phyloP scores from a whole-genome alignment of 139 green algal genomes.

The Picochlorum costavermella region DNA sequence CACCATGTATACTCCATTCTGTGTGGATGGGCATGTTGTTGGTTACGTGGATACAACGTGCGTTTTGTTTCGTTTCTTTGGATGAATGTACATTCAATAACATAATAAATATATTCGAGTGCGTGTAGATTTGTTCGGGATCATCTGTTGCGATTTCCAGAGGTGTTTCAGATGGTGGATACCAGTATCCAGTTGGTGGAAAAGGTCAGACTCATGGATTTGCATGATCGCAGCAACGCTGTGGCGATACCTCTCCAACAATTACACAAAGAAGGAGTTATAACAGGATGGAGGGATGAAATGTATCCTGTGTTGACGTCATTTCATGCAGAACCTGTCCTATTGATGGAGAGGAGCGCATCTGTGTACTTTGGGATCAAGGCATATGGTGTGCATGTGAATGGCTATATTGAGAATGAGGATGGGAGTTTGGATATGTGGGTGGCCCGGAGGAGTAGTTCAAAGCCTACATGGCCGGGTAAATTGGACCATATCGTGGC shows the following conservation, averaged over 20 bases:
- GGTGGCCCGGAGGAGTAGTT: constrained; percentile 64
- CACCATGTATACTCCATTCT: constrained; percentile 33
- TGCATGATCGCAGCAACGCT: constrained; percentile 3
- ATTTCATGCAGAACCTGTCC: constrained; percentile 51
- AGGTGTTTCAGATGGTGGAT: constrained; percentile 27
- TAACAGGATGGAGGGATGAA: constrained; percentile 86
- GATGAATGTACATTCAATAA: background rate
- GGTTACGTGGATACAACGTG: constrained; percentile 43
- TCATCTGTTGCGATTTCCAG: constrained; percentile 25
- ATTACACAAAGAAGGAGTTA: constrained; percentile 47
- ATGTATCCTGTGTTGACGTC: constrained; percentile 72
- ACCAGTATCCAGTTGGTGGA: background rate
- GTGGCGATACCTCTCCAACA: background rate
- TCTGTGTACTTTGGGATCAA: constrained; percentile 81
- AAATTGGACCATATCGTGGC: constrained; percentile 94
- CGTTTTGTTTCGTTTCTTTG: constrained; percentile 5
- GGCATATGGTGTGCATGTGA: constrained; percentile 77
- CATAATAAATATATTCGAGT: background rate
- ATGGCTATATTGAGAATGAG: constrained; percentile 61
- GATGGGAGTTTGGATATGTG: constrained; percentile 65
- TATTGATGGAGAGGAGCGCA: constrained; percentile 82
- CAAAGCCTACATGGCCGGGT: constrained; percentile 83
- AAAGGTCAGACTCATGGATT: background rate
- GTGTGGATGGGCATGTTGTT: constrained; percentile 27
- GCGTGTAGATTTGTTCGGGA: constrained; percentile 39